Evolutionary conservation across 2,329 filamentous ascomycete genomes (phyloP), one percentile per base, ranked within the genome.

Genomic region (Paecilomyces formosus): DNA sequence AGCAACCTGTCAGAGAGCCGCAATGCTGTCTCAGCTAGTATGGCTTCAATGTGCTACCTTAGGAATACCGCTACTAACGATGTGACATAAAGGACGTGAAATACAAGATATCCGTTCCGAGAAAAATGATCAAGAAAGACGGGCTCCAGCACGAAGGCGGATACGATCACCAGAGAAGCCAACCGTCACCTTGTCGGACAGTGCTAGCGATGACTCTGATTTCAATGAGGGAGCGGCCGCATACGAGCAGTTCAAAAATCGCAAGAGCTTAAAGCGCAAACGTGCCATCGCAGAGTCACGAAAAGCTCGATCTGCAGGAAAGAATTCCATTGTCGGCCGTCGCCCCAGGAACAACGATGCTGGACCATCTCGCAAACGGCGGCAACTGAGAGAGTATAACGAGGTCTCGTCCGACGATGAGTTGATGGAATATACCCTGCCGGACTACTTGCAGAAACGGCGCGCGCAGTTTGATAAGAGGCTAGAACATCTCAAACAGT

Each of bases 361-460:
- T 55, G 65, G 55, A 60, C 63, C 56, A 58, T 63, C 57, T 49
- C 55, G 61, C 0, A 62, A 71, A 12, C 62, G 57, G 30, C 65
- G 68, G 68, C 71, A 58, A 65, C 73, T 71, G 2, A 76, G 69
- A 54, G 75, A 72, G 53, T 76, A 79, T 54, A 74, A 75, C 2
- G 76, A 78, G 54, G 65, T 77, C 2, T 81, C 83, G 7, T 79
- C 81, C 3, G 79, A 83, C 22, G 80, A 83, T 53, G 79, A 82
- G 3, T 70, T 81, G 61, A 79, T 84, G 71, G 84, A 85, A 60
- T 75, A 82, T 31, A 79, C 77, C 0, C 75, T 94, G 2, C 92
- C 92, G 0, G 84, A 88, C 21, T 93, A 96, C 69, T 71, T 96
- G 28, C 80, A 82, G 62, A 74, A 82, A 22, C 83, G 93, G n/a